Percentiles rank a stretch among this genome's conserved stretches.
Evolutionary conservation across 2,329 filamentous ascomycete genomes (phyloP).

Genomic region (Xenoacremonium recifei): DNA sequence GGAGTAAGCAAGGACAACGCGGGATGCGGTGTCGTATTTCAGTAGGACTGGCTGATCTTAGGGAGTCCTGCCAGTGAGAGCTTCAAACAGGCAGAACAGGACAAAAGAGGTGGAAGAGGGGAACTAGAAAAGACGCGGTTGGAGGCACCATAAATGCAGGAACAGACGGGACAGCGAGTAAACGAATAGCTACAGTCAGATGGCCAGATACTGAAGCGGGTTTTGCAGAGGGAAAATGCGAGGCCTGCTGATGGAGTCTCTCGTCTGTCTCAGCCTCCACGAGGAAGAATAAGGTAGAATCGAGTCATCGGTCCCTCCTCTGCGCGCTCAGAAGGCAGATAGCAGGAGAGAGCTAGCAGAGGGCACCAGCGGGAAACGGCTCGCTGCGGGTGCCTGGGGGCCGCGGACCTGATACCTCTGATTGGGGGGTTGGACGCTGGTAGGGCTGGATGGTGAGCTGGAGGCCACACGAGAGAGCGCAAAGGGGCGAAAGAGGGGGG

Average conservation of each 20-base stretch:
- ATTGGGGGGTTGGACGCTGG: background rate
- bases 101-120: background rate
- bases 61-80: too few relatives aligned
- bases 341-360: constrained; percentile 26
- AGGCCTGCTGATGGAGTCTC: constrained; percentile 39
- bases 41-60: background rate
- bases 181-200: constrained; percentile 13
- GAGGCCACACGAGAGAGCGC: too few relatives aligned
- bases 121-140: background rate
- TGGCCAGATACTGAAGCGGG: constrained; percentile 22
- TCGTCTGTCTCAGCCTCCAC: constrained; percentile 38
- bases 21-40: background rate
- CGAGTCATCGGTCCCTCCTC: constrained; percentile 20
- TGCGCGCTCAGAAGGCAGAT: constrained; percentile 6
- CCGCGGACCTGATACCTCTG: background rate
- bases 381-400: constrained; percentile 20
- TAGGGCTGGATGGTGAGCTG: constrained; percentile 22
- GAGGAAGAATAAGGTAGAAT: constrained; percentile 17
- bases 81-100: background rate
- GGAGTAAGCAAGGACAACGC: background rate
- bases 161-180: constrained; percentile 13
- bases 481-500: constrained; percentile 6
- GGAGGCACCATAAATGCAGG: constrained; percentile 27
- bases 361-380: too few relatives aligned
- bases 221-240: constrained; percentile 21